Conservation (phyloP, 1,284 basidiomycete species). For the Macrocybe sp. region DNA sequence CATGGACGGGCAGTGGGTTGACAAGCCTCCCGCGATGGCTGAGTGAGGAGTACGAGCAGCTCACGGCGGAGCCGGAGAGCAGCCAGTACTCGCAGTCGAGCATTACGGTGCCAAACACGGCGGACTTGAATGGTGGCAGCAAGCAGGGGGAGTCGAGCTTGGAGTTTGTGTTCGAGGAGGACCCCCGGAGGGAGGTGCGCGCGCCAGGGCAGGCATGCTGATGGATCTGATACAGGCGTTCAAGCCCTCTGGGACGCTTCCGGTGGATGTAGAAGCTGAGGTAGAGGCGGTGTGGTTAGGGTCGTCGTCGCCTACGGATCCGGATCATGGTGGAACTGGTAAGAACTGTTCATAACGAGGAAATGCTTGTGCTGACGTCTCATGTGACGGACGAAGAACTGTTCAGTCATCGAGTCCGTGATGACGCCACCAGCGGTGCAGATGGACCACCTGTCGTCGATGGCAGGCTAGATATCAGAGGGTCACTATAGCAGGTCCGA, state of each 20-base stretch:
- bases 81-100: slow-evolving; percentile 22
- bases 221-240: too few species aligned
- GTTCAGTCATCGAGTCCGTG: too few species aligned
- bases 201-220: slow-evolving; percentile 6
- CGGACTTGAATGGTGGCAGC: not conserved
- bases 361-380: too few species aligned
- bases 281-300: too few species aligned
- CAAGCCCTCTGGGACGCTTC: slow-evolving; percentile 36
- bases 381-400: too few species aligned
- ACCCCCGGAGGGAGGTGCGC: slow-evolving; percentile 1
- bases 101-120: not conserved
- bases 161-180: slow-evolving; percentile 29
- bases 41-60: slow-evolving; percentile 42
- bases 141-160: slow-evolving; percentile 19
- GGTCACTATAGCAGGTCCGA: too few species aligned
- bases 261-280: slow-evolving; percentile 58
- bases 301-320: too few species aligned
- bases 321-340: too few species aligned
- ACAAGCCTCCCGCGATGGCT: slow-evolving; percentile 59
- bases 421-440: too few species aligned
- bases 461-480: too few species aligned
- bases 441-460: too few species aligned
- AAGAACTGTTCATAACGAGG: too few species aligned
- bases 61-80: slow-evolving; percentile 18
- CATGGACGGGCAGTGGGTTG: slow-evolving; percentile 46